Evolutionary conservation across 177 flowering plant species (phyloP), one percentile per base, ranked within the genome.

Genomic region (Telopea speciosissima): DNA sequence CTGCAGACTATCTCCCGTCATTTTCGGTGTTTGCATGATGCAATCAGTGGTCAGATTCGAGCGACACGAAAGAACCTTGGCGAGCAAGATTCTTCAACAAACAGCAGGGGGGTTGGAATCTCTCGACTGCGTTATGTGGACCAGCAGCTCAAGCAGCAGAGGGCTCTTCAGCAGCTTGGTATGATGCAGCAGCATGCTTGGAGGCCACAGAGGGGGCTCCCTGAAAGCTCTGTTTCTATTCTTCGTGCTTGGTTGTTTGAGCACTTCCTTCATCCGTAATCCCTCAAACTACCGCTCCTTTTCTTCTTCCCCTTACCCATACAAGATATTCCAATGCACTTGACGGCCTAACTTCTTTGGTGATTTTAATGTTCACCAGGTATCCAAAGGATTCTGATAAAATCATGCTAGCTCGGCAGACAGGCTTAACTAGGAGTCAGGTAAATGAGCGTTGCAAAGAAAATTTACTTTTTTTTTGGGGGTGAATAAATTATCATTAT

Each of bases 171-270:
- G 77, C 90, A 85, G 78, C 81, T 90, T 69, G 95, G 95, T 17
- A 79, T 90, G 86, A 84, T 87, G 88, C 92, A 89, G 60, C 91
- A 83, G 28, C 88, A 88, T 56, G 84, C 88, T 21, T 92, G 98
- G 92, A 83, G 95, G 73, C 93, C 97, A 33, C 97, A 91, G 68
- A 83, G 97, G 64, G 97, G 97, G 12, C 77, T 91, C 33, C 97
- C 97, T 9, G 97, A 91, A 73, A 84, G 78, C 78, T 85, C 97
- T 31, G 97, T 91, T 71, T 82, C 95, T 4, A 75, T 93, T 71
- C 90, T 93, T 44, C 90, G 98, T 59, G 98, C 98, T 76, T 93
- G 98, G 98, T 83, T 93, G 66, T 93, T 93, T 70, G 98, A 93
- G 84, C 98, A 93, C 78, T 93, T 93, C 74, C 97, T 93, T 75